Conservation (phyloP, 164 flowering plant genomes). For the Stephania yunnanensis region DNA sequence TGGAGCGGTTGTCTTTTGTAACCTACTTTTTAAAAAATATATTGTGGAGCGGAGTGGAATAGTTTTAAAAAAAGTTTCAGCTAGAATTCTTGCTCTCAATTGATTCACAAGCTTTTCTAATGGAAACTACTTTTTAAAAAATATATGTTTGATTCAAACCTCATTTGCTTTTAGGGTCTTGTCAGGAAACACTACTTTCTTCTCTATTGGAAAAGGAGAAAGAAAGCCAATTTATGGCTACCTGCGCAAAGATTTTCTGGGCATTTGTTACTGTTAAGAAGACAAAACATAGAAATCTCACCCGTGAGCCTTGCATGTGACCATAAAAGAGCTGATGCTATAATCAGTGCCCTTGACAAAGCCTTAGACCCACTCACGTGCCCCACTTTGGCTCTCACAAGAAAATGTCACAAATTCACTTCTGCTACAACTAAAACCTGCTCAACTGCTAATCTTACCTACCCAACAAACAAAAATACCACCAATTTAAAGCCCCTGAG, state of each 20-base stretch:
- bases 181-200: not conserved
- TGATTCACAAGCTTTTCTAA: not conserved
- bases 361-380: slow-evolving; percentile 41
- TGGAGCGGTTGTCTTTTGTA: not conserved
- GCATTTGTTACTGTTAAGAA: slow-evolving; percentile 9
- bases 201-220: not conserved
- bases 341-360: slow-evolving; percentile 57
- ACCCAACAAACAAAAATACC: no score
- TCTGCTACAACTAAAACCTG: not conserved
- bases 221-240: slow-evolving; percentile 1
- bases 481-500: no score
- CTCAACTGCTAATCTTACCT: no score
- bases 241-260: slow-evolving; percentile 3
- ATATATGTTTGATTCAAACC: not conserved
- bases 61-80: not conserved
- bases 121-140: not conserved
- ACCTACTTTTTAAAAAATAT: not conserved
- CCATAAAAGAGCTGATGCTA: slow-evolving; percentile 55
- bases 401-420: not conserved
- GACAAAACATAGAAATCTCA: slow-evolving; percentile 34
- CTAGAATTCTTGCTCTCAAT: not conserved
- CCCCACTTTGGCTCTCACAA: slow-evolving; percentile 31
- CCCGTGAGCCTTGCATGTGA: slow-evolving; percentile 97
- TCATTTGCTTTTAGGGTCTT: not conserved
- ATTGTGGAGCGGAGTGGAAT: no score